A percentile compares a stretch with the other conserved stretches of the same genome.
Conservation (phyloP, 2,329 filamentous ascomycete species). For the Albophoma yamanashiensis region DNA sequence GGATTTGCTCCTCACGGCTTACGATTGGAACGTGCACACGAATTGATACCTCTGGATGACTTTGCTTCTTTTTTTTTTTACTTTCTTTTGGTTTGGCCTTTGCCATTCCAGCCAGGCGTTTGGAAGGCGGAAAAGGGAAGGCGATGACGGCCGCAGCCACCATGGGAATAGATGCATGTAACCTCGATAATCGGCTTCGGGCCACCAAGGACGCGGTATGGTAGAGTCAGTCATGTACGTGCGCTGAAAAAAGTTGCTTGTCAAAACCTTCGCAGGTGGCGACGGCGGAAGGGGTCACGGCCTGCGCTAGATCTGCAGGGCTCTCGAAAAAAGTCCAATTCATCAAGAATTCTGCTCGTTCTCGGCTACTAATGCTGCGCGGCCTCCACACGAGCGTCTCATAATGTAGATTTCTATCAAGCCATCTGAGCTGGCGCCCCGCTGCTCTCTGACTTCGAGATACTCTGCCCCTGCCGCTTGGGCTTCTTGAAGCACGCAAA, state of each 20-base stretch:
- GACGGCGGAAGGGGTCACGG: not conserved
- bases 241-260: not conserved
- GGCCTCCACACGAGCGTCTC: not conserved
- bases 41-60: constrained; percentile 14
- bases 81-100: not conserved
- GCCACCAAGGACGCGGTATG: not conserved
- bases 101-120: not conserved
- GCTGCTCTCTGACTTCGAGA: constrained; percentile 21
- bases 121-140: not conserved
- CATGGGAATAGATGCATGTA: not conserved
- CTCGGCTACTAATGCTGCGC: not conserved
- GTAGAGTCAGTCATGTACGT: not conserved
- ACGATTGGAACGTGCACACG: constrained; percentile 17
- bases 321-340: not conserved
- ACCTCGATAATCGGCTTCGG: not conserved
- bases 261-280: not conserved
- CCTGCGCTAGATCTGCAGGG: not conserved
- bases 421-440: not conserved
- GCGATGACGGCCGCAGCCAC: not conserved
- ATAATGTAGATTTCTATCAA: not conserved
- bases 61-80: not conserved
- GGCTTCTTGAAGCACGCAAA: constrained; percentile 76
- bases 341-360: not conserved
- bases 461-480: constrained; percentile 29
- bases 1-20: constrained; percentile 10